Conservation (phyloP, 768 basidiomycete species). For the Boletus reticulatus region DNA sequence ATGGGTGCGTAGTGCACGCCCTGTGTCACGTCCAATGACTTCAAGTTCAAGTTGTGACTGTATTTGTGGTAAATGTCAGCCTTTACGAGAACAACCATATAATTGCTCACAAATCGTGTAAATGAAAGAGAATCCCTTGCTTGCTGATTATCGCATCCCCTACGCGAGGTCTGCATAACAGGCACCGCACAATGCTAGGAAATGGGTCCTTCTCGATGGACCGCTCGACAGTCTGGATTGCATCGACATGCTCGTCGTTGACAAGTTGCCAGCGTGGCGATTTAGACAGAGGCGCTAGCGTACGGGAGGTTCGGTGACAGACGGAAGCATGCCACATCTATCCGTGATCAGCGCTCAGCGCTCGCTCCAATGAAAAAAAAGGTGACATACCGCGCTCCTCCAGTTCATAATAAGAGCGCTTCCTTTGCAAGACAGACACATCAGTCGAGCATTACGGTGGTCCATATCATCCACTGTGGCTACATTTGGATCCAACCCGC, state of each 20-base stretch:
- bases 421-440: constrained; percentile 5
- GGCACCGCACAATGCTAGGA: background rate
- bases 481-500: constrained; percentile 10
- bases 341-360: background rate
- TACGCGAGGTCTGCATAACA: background rate
- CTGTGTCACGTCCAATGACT: background rate
- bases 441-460: constrained; percentile 9
- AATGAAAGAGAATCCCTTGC: background rate
- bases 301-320: constrained; percentile 1
- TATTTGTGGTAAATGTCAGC: background rate
- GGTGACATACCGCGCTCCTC: constrained; percentile 7
- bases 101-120: background rate
- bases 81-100: no score
- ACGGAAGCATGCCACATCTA: constrained; percentile 7
- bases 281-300: background rate
- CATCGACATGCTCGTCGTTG: background rate
- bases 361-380: background rate
- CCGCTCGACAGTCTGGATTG: constrained; percentile 6
- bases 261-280: constrained; percentile 11
- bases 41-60: background rate
- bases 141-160: background rate
- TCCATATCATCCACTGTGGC: constrained; percentile 12
- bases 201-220: background rate
- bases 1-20: background rate
- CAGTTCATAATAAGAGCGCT: constrained; percentile 4